Evolutionary conservation across 176 grass and related monocot species (phyloP), one percentile per base, ranked within the genome.

Genomic region (Luzula sylvatica): DNA sequence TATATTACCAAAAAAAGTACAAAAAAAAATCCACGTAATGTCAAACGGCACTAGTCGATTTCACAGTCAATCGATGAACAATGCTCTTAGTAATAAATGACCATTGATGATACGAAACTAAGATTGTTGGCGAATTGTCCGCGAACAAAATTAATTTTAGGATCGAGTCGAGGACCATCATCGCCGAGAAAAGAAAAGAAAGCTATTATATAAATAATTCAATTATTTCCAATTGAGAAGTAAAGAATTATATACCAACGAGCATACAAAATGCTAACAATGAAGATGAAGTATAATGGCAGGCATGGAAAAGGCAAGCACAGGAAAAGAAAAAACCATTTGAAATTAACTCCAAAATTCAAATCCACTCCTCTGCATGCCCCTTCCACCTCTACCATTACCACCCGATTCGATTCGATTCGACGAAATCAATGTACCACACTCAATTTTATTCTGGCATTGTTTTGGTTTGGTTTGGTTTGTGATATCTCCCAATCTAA

Each of bases 281-380:
- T 3, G 24, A 4, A 11, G 38, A 8, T 13, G 24, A 65, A 55
- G 65, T 76, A 28, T 66, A 73, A 62, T 41, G 60, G 67, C 58
- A 89, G 67, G 64, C 65, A 72, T 89, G 86, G 86, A 80, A 55
- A 72, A 75, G 72, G 71, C 41, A 89, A 44, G 71, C 86, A 89
- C 53, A 83, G 75, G 86, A 83, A 56, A 30, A n/a, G 0, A 21
- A 6, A 46, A 41, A 15, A 18, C 15, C 24, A 13, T 29, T 45
- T 41, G 53, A 30, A 12, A 65, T 27, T 28, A 24, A 24, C 13
- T 39, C 23, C 38, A 52, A 8, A 47, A 3, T 49, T 9, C 1
- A 2, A 35, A 46, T 62, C 14, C 42, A 60, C 81, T 93, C 87
- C 87, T 94, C 87, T 94, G 87, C 87, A 86, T 94, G 82, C 82